A percentile compares a stretch with the other conserved stretches of the same genome.
Conservation (phyloP, 2,329 filamentous ascomycete species). For the Aspergillus quadrilineatus region DNA sequence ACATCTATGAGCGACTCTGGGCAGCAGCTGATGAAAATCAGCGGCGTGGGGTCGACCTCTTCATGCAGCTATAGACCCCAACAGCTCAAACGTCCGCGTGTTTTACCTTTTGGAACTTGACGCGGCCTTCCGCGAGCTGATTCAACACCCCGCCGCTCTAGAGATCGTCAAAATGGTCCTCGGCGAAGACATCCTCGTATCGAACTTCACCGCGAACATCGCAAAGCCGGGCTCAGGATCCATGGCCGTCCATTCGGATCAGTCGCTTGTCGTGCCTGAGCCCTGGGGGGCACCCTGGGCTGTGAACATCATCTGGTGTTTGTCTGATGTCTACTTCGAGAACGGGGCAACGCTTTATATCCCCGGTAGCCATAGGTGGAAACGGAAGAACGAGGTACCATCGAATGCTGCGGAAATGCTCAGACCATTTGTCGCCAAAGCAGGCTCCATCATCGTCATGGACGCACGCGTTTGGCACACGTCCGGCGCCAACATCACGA, state of each 20-base stretch:
- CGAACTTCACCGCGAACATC: neutral
- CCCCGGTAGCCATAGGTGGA: neutral
- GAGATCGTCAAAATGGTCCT: neutral
- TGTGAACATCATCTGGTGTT: neutral
- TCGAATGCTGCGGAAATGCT: neutral
- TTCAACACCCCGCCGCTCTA: neutral
- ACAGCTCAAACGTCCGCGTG: neutral
- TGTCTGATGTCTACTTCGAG: neutral
- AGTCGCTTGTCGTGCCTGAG: neutral
- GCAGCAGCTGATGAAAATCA: neutral
- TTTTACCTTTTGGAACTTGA: neutral
- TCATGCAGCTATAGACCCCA: neutral
- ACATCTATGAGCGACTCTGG: neutral
- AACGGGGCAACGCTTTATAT: neutral
- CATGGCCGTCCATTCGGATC: neutral
- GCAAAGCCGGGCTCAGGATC: neutral
- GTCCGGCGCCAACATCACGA: neutral
- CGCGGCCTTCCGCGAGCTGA: neutral
- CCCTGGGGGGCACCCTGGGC: neutral
- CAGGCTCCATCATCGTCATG: neutral
- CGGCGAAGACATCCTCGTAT: neutral
- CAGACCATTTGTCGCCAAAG: neutral
- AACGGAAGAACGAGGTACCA: neutral
- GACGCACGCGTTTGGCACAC: neutral
- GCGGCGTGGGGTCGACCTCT: neutral